Evolutionary conservation across 2,329 filamentous ascomycete species (phyloP), one percentile per base, ranked within the genome.

Genomic region (Fusarium continuum): DNA sequence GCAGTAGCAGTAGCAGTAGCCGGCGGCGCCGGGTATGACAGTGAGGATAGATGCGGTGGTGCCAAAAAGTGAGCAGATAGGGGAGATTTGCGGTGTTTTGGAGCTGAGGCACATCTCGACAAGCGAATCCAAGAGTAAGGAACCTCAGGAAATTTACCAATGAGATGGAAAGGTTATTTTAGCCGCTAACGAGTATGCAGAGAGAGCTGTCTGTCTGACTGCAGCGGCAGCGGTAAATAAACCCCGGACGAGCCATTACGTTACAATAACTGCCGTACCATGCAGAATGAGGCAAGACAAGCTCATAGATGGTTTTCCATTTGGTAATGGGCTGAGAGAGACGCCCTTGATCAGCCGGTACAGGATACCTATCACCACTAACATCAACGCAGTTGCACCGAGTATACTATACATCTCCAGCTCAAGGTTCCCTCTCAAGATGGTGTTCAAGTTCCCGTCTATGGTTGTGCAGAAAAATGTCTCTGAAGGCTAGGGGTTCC

Each of bases 271-370:
- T 70, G 54, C 67, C 59, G 56, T 67, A 70, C 69, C 61, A 71
- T 71, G 69, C 69, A 71, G 69, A 70, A 71, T 69, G 65, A 69
- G 69, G 69, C 65, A 71, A 69, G 67, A 70, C 50, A 62, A 47
- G 58, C 55, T 58, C 49, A 54, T 25, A 38, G 52, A 56, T 53
- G 34, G 50, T 67, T 70, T 71, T 71, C 61, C 59, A 71, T 71
- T 71, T 71, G 64, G 69, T 71, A 71, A 71, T 71, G 65, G 69
- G 69, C 55, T 55, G 56, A 70, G 69, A 31, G 55, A 16, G 39
- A 60, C 69, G 69, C 69, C 68, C 65, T 64, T 32, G 43, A 20
- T 31, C 19, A n/a, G 25, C 20, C 47, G 8, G 69, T 71, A 70
- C 26, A 16, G 0, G 23, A 23, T 70, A 71, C 68, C n/a, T 45